Conservation (phyloP, 495 filamentous ascomycete species). For the Aspergillus egyptiacus region DNA sequence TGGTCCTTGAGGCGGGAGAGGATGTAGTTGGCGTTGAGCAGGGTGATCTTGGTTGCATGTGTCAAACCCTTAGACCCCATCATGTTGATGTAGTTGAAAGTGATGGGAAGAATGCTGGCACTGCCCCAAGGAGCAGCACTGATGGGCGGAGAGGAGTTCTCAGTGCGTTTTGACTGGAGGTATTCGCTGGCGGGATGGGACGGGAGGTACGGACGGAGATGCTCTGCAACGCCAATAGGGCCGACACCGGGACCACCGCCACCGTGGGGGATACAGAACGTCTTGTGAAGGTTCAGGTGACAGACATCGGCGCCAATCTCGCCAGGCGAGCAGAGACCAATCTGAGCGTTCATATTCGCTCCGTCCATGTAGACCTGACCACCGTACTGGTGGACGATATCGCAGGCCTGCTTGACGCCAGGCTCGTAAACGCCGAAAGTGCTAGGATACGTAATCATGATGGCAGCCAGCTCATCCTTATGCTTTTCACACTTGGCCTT, state of each 20-base stretch:
- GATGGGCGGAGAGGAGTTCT: constrained; percentile 57
- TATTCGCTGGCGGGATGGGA: constrained; percentile 55
- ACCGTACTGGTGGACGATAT: constrained; percentile 79
- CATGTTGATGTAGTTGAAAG: constrained; percentile 96
- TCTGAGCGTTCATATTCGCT: constrained; percentile 98
- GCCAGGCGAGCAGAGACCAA: constrained; percentile 92
- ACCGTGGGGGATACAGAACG: constrained; percentile 97
- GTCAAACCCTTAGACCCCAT: constrained; percentile 89
- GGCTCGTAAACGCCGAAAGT: constrained; percentile 97
- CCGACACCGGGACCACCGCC: constrained; percentile 94
- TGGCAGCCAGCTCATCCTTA: constrained; percentile 78
- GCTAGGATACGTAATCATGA: constrained; percentile 98
- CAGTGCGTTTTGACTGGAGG: constrained; percentile 56
- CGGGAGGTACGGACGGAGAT: constrained; percentile 75
- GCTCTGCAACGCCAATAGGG: constrained; percentile 85
- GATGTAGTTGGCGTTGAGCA: constrained; percentile 98
- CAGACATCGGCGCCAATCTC: constrained; percentile 98
- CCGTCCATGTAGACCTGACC: constrained; percentile 99
- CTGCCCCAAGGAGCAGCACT: constrained; percentile 86
- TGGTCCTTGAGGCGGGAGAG: constrained; percentile 83
- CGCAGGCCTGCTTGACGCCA: constrained; percentile 76
- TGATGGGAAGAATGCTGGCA: constrained; percentile 91
- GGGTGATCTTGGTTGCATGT: constrained; percentile 89
- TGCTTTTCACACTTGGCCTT: constrained; percentile 84
- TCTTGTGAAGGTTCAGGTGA: constrained; percentile 98